phyloP scores from a whole-genome alignment of 108 stramenopile genomes.

The Thalassiosira profunda region DNA sequence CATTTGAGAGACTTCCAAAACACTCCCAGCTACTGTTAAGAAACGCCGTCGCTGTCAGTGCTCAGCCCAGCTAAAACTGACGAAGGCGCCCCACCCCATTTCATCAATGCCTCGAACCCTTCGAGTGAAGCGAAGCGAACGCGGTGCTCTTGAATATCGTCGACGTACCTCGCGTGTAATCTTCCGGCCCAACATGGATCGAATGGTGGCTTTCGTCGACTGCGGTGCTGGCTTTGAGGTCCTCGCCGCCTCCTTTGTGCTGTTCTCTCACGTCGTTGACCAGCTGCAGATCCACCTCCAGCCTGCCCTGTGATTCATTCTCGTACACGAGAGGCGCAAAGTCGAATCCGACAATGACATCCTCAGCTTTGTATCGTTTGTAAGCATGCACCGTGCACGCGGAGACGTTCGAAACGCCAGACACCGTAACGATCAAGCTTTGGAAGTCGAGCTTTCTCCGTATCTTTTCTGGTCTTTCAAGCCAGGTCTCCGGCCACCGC shows the following conservation, averaged over 20 bases:
- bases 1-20: constrained; percentile 50
- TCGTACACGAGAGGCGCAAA: constrained; percentile 30
- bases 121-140: too few relatives aligned
- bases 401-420: constrained; percentile 36
- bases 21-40: constrained; percentile 27
- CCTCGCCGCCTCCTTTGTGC: constrained; percentile 13
- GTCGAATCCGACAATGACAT: constrained; percentile 31
- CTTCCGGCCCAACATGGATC: too few relatives aligned
- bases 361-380: constrained; percentile 26
- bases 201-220: too few relatives aligned
- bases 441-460: constrained; percentile 27
- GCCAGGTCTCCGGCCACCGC: constrained; percentile 33
- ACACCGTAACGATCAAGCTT: constrained; percentile 24
- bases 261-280: constrained; percentile 42
- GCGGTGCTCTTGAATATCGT: too few relatives aligned
- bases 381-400: constrained; percentile 38
- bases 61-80: too few relatives aligned
- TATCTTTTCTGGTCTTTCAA: constrained; percentile 15
- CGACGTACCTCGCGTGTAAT: too few relatives aligned
- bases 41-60: too few relatives aligned
- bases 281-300: constrained; percentile 21
- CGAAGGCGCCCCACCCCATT: too few relatives aligned
- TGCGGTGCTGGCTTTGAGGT: constrained; percentile 4
- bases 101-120: too few relatives aligned
- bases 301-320: constrained; percentile 4